phyloP scores from a whole-genome alignment of 1,284 basidiomycete species.

The Cryptococcus neoformans region DNA sequence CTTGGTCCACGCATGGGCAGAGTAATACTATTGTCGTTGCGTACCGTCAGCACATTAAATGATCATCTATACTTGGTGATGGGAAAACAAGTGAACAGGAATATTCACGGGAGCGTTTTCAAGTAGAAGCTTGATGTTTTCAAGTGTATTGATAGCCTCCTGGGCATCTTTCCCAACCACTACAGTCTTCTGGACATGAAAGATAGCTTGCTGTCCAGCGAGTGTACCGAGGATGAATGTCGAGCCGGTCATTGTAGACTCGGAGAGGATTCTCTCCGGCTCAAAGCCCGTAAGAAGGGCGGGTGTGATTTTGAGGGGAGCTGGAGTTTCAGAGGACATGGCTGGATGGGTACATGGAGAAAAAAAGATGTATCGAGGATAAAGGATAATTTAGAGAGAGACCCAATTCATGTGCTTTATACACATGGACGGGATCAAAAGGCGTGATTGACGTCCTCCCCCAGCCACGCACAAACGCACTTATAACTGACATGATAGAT shows the following conservation, averaged over 20 bases:
- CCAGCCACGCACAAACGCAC: too few species aligned
- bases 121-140: slow-evolving; percentile 24
- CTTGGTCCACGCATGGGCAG: slow-evolving; percentile 35
- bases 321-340: too few species aligned
- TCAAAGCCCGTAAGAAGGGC: slow-evolving; percentile 3
- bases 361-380: too few species aligned
- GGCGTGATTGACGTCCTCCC: too few species aligned
- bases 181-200: slow-evolving; percentile 61
- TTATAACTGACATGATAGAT: too few species aligned
- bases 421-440: too few species aligned
- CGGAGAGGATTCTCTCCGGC: slow-evolving; percentile 7
- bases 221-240: slow-evolving; percentile 54
- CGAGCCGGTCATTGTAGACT: slow-evolving; percentile 44
- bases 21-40: slow-evolving; percentile 40
- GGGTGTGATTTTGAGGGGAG: neutral
- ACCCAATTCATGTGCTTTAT: too few species aligned
- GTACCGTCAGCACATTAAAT: too few species aligned
- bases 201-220: slow-evolving; percentile 51
- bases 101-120: slow-evolving; percentile 38
- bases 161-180: slow-evolving; percentile 48
- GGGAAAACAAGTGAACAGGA: slow-evolving; percentile 37
- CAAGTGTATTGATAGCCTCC: slow-evolving; percentile 22
- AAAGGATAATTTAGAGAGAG: too few species aligned
- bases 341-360: too few species aligned
- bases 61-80: neutral